A percentile compares a stretch with the other conserved stretches of the same genome.
phyloP scores from a whole-genome alignment of 2,329 filamentous ascomycete genomes.

The Clarireedia homoeocarpa region DNA sequence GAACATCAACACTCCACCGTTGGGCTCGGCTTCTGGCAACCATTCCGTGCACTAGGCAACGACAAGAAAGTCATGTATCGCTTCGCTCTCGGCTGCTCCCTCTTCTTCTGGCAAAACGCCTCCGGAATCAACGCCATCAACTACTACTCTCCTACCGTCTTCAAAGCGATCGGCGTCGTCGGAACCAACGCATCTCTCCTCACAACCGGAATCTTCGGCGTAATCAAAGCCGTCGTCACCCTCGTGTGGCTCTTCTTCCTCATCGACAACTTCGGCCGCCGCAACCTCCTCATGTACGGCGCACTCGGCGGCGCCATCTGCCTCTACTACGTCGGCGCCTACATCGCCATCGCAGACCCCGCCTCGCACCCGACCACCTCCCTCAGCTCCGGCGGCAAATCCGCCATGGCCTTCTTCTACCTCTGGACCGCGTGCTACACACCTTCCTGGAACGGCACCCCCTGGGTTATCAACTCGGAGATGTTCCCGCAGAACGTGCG shows the following conservation, averaged over 20 bases:
- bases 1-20: conserved; percentile 55
- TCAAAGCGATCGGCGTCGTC: conserved; percentile 19
- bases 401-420: conserved; percentile 65
- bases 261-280: conserved; percentile 50
- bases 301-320: conserved; percentile 13
- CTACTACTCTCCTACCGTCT: conserved; percentile 23
- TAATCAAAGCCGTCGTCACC: conserved; percentile 18
- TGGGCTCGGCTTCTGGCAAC: conserved; percentile 68
- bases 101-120: conserved; percentile 32
- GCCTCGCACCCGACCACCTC: conserved; percentile 25
- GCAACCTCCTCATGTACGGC: conserved; percentile 32
- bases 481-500: conserved; percentile 48
- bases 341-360: conserved; percentile 30
- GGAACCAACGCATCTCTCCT: conserved; percentile 19
- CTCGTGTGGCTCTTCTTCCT: conserved; percentile 46
- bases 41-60: conserved; percentile 38
- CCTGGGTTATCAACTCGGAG: conserved; percentile 24
- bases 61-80: conserved; percentile 39
- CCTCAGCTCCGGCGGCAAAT: conserved; percentile 38
- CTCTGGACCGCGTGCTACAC: conserved; percentile 49
- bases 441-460: conserved; percentile 24
- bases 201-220: conserved; percentile 21
- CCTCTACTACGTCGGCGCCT: conserved; percentile 24
- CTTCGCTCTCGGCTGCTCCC: conserved; percentile 63
- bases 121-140: conserved; percentile 24